phyloP scores from a whole-genome alignment of 768 basidiomycete species.

The Lactarius vividus region DNA sequence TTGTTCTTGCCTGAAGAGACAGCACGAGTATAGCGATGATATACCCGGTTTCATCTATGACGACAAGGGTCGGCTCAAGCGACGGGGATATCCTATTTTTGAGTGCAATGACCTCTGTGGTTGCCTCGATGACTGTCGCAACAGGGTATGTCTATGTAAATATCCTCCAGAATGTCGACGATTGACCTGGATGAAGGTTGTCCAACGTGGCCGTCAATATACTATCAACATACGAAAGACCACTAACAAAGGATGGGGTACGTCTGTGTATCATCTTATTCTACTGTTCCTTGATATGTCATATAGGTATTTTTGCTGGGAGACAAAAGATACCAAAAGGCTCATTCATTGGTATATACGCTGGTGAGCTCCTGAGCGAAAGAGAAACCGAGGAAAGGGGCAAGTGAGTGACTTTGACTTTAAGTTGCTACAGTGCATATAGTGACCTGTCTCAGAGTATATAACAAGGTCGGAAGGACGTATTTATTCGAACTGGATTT shows the following conservation, averaged over 20 bases:
- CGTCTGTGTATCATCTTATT: slow-evolving; percentile 25
- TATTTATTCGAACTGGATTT: slow-evolving; percentile 86
- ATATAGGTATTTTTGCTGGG: slow-evolving; percentile 67
- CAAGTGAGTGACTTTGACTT: slow-evolving; percentile 41
- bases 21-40: slow-evolving; percentile 43
- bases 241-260: slow-evolving; percentile 81
- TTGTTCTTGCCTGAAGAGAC: slow-evolving; percentile 67
- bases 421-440: background rate
- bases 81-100: slow-evolving; percentile 60
- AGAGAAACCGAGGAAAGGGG: slow-evolving; percentile 66
- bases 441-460: slow-evolving; percentile 46
- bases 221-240: slow-evolving; percentile 69
- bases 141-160: slow-evolving; percentile 54
- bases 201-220: slow-evolving; percentile 72
- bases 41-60: slow-evolving; percentile 69
- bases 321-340: slow-evolving; percentile 61
- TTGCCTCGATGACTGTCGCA: slow-evolving; percentile 78
- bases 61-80: slow-evolving; percentile 47
- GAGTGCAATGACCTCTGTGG: slow-evolving; percentile 84
- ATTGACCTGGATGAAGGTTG: slow-evolving; percentile 51
- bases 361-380: slow-evolving; percentile 79
- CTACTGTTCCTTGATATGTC: slow-evolving; percentile 12
- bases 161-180: background rate
- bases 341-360: slow-evolving; percentile 78
- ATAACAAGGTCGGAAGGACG: slow-evolving; percentile 69